A percentile compares a stretch with the other conserved stretches of the same genome.
phyloP scores from a whole-genome alignment of 352 stramenopile species.

The Phytophthora fragariaefolia region DNA sequence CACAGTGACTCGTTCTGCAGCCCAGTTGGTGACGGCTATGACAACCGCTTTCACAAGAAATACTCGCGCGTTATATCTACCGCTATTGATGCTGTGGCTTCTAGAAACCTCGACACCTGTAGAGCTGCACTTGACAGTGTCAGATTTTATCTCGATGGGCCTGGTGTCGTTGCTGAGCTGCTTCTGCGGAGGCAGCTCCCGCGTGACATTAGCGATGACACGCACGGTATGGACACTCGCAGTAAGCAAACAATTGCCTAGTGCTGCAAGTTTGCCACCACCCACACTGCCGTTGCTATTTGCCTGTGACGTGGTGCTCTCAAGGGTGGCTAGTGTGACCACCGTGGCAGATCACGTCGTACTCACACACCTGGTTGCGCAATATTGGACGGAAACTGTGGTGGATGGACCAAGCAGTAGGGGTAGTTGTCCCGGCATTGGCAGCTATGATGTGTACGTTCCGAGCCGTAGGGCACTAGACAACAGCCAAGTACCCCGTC shows the following conservation, averaged over 20 bases:
- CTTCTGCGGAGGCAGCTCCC: constrained; percentile 34
- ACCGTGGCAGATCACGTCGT: constrained; percentile 49
- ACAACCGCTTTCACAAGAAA: constrained; percentile 42
- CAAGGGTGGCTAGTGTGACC: constrained; percentile 38
- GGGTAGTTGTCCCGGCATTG: constrained; percentile 1
- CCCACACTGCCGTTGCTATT: constrained; percentile 49
- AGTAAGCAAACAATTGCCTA: constrained; percentile 5
- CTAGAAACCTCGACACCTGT: constrained; percentile 36
- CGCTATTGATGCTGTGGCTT: constrained; percentile 48
- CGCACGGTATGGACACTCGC: constrained; percentile 37
- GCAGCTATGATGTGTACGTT: too few species aligned
- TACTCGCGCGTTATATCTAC: constrained; percentile 53
- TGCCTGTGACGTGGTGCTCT: constrained; percentile 48
- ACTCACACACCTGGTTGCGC: constrained; percentile 48
- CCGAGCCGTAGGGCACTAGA: constrained; percentile 18
- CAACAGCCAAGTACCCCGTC: constrained; percentile 23
- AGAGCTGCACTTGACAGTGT: constrained; percentile 16
- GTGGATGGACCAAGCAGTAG: constrained; percentile 6
- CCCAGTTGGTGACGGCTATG: constrained; percentile 39
- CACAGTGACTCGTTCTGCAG: constrained; percentile 54
- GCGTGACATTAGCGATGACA: constrained; percentile 31
- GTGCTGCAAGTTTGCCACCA: constrained; percentile 19
- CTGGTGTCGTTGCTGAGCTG: constrained; percentile 46
- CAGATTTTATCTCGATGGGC: constrained; percentile 27
- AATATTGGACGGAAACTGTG: constrained; percentile 56